phyloP scores from a whole-genome alignment of 768 basidiomycete species.

The Candolleomyces efflorescens region DNA sequence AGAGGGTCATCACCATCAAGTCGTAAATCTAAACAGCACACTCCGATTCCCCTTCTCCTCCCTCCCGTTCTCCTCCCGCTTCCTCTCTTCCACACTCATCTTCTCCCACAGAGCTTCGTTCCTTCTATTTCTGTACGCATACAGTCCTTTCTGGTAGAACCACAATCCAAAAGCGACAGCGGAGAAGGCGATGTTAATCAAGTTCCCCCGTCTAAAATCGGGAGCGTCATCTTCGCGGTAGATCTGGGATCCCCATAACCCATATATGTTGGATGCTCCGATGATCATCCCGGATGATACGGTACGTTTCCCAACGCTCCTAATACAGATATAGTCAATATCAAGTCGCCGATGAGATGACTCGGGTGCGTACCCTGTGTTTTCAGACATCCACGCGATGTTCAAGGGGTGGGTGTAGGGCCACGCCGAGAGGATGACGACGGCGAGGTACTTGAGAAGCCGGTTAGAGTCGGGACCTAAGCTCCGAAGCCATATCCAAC shows the following conservation, averaged over 20 bases:
- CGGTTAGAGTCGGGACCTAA: conserved; percentile 23
- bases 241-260: conserved; percentile 30
- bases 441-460: conserved; percentile 31
- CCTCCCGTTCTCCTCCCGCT: conserved; percentile 20
- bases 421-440: conserved; percentile 31
- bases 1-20: conserved; percentile 12
- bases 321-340: conserved; percentile 3
- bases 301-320: conserved; percentile 30
- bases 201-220: conserved; percentile 32
- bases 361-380: conserved; percentile 22
- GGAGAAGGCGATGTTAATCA: conserved; percentile 33
- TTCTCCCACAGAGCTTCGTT: conserved; percentile 16
- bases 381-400: conserved; percentile 38
- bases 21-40: conserved; percentile 28
- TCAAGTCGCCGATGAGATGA: neutral
- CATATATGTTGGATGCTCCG: conserved; percentile 23
- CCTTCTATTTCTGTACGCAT: conserved; percentile 22
- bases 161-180: conserved; percentile 26
- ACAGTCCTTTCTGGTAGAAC: conserved; percentile 30
- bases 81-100: conserved; percentile 20
- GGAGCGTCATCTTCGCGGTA: conserved; percentile 35
- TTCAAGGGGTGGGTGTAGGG: conserved; percentile 35
- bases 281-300: conserved; percentile 27
- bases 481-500: conserved; percentile 33
- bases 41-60: conserved; percentile 31